These are phyloP conservation scores for Bipolaris zeicola DNA, from an alignment of 2,329 filamentous ascomycete species.

Conservation along the genomic window DNA sequence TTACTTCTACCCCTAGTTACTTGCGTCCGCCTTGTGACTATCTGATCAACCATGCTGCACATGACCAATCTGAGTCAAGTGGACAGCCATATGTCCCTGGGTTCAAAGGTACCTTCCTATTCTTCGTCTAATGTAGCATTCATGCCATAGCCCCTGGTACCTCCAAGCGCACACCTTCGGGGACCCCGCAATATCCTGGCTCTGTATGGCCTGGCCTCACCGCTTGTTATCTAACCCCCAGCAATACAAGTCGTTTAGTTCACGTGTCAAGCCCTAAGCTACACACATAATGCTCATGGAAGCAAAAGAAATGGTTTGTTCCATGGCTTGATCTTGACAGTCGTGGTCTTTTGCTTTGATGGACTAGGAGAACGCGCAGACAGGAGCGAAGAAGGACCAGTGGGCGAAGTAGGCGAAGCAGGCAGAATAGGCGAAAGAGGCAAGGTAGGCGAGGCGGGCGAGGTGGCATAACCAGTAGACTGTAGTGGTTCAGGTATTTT, in stretches of 20 bases:
- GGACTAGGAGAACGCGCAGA: slow-evolving; percentile 24
- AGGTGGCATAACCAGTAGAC: slow-evolving; percentile 1
- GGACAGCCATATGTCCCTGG: background rate
- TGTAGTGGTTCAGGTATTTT: slow-evolving; percentile 12
- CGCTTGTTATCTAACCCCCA: background rate
- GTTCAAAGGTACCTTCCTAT: slow-evolving; percentile 10
- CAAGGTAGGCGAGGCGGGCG: slow-evolving; percentile 2
- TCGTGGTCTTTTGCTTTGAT: slow-evolving; percentile 17
- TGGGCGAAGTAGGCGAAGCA: slow-evolving; percentile 10
- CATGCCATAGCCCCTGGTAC: background rate
- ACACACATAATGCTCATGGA: slow-evolving; percentile 25
- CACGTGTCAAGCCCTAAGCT: background rate
- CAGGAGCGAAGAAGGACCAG: slow-evolving; percentile 4
- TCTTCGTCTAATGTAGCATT: slow-evolving; percentile 8
- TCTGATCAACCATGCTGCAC: background rate
- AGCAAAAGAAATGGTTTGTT: slow-evolving; percentile 40
- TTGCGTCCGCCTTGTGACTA: slow-evolving; percentile 16
- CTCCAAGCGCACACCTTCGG: background rate
- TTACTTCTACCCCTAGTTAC: slow-evolving; percentile 8
- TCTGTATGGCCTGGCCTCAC: too few relatives aligned
- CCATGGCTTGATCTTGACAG: slow-evolving; percentile 35
- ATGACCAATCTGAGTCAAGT: slow-evolving; percentile 3
- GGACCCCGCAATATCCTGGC: slow-evolving; percentile 5
- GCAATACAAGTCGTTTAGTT: slow-evolving; percentile 10
- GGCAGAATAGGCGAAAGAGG: background rate